Conservation (phyloP, 2,329 filamentous ascomycete genomes). For the Penicillium janthinellum region DNA sequence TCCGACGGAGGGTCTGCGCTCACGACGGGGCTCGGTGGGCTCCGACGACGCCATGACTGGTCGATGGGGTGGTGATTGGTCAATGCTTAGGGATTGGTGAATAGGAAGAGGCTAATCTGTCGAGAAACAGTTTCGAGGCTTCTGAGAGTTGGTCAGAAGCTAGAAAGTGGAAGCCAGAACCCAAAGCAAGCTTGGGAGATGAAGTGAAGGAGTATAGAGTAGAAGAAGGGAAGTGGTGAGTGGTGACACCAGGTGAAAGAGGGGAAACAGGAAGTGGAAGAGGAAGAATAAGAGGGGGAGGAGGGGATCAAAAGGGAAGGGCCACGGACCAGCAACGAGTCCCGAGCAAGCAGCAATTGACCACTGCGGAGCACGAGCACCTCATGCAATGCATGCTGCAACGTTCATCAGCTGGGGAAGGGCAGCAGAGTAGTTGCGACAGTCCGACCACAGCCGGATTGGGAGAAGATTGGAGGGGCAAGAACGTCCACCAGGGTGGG, state of each 20-base stretch:
- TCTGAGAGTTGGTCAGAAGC: background rate
- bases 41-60: slow-evolving; percentile 27
- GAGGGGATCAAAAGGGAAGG: background rate
- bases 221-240: background rate
- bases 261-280: background rate
- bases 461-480: background rate
- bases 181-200: background rate
- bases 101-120: background rate
- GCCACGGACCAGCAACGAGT: background rate
- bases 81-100: background rate
- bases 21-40: slow-evolving; percentile 47
- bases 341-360: background rate
- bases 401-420: background rate
- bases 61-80: background rate
- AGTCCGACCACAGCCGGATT: slow-evolving; percentile 21
- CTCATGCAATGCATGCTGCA: slow-evolving; percentile 4
- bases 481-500: background rate
- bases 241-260: background rate
- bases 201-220: background rate
- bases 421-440: slow-evolving; percentile 32
- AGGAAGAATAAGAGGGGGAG: background rate
- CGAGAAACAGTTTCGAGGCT: background rate
- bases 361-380: background rate
- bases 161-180: background rate
- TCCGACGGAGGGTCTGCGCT: slow-evolving; percentile 78